These are phyloP conservation scores for Cercospora sesami DNA, from an alignment of 2,329 filamentous ascomycete species.

Conservation along the genomic window DNA sequence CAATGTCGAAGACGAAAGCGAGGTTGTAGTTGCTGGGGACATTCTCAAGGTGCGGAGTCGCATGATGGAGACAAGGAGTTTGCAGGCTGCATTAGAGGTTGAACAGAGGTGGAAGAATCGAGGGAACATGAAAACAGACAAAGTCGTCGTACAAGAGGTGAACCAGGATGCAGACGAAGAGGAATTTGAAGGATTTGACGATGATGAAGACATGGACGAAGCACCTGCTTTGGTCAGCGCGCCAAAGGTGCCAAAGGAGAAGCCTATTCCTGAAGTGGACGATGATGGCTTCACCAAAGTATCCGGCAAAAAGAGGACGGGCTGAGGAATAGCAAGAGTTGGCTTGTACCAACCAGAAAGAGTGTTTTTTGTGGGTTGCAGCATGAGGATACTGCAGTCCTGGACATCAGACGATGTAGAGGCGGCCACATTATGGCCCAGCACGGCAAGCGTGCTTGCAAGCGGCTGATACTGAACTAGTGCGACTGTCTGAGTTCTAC, in stretches of 20 bases:
- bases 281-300: conserved; percentile 46
- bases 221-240: conserved; percentile 61
- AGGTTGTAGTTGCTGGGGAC: conserved; percentile 68
- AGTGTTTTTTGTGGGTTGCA: background rate
- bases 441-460: background rate
- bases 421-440: background rate
- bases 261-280: conserved; percentile 57
- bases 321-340: background rate
- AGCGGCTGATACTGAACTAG: background rate
- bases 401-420: background rate
- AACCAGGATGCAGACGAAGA: conserved; percentile 57
- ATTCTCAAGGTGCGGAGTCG: conserved; percentile 69
- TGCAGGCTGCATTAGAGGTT: conserved; percentile 79
- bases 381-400: background rate
- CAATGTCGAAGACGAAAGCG: conserved; percentile 85
- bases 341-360: background rate
- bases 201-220: conserved; percentile 56
- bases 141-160: conserved; percentile 61
- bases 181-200: conserved; percentile 52
- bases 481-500: background rate
- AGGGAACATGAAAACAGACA: conserved; percentile 57
- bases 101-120: conserved; percentile 73
- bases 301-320: conserved; percentile 40
- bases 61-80: conserved; percentile 65
- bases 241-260: conserved; percentile 51